Evolutionary conservation across 2,329 filamentous ascomycete species (phyloP).

Genomic region (Fusarium succisae): DNA sequence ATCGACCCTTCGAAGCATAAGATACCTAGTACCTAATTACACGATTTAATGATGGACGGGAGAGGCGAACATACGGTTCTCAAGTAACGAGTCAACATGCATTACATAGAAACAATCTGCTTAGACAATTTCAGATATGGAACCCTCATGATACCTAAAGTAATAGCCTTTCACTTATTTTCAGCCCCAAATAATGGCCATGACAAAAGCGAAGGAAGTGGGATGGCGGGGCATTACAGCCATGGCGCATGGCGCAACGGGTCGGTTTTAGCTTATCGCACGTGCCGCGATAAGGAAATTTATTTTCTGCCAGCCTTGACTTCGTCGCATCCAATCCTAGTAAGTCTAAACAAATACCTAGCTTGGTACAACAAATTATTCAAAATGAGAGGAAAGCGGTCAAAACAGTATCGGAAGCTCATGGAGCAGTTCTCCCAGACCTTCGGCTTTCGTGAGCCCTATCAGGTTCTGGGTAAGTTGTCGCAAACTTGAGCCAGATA

Average conservation of each 20-base stretch:
- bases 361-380: not conserved
- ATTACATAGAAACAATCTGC: constrained; percentile 13
- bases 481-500: not conserved
- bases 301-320: constrained; percentile 41
- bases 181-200: not conserved
- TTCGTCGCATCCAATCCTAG: constrained; percentile 8
- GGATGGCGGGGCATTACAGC: constrained; percentile 23
- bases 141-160: not conserved
- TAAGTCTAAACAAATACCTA: not conserved
- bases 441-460: constrained; percentile 92
- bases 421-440: constrained; percentile 90
- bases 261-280: constrained; percentile 46
- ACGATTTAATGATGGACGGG: constrained; percentile 15
- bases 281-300: constrained; percentile 54
- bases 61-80: not conserved
- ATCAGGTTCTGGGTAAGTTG: constrained; percentile 79
- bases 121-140: not conserved
- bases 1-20: constrained; percentile 2
- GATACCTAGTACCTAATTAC: constrained; percentile 7
- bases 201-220: not conserved
- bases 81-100: not conserved
- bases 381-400: constrained; percentile 61
- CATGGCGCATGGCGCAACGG: not conserved
- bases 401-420: constrained; percentile 76
- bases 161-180: not conserved